Evolutionary conservation across 305 asterid species (phyloP), one percentile per base, ranked within the genome.

Genomic region (Fraxinus latifolia): DNA sequence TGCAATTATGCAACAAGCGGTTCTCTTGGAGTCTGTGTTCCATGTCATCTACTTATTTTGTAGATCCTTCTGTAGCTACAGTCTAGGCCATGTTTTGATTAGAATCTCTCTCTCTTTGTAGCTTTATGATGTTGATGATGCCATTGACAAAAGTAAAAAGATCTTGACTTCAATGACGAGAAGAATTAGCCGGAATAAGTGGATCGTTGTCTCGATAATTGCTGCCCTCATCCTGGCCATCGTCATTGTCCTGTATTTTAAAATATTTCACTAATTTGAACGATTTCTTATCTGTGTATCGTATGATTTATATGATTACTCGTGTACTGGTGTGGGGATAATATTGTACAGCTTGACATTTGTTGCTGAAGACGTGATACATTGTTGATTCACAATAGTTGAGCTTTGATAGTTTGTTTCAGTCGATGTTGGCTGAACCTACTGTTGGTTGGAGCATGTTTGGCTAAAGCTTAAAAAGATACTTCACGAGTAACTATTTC

Each of bases 81-180:
- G 6, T 15, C 3, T 74, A 34, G 55, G 44, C 9, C 77, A 21
- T 62, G 37, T 4, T 19, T 21, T 75, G 58, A 71, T 25, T 37
- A 31, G 58, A 15, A 19, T 75, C 7, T 70, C 76, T 42, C 76
- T 4, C 33, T 4, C 32, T 17, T 83, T 89, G 90, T 91, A 95
- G 99, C 93, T 95, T 81, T 94, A 90, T 19, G 98, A 94, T 68
- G 98, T 95, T 31, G 99, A 95, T 85, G 94, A 90, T 39, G 97
- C 92, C 82, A 94, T 95, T 73, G 98, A 91, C 79, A 94, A 90
- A 85, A 91, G 97, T 84, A 95, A 95, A 87, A 94, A 87, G 90
- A 85, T 95, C 53, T 87, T 95, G 90, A 88, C 90, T 62, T 77
- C 97, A 82, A 95, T 95, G 99, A 80, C 99, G 6, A 88, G 91